Percentiles rank a stretch among this genome's conserved stretches.
Evolutionary conservation across 73 alveolate species (phyloP).

Genomic region (Paramecium tetraurelia): DNA sequence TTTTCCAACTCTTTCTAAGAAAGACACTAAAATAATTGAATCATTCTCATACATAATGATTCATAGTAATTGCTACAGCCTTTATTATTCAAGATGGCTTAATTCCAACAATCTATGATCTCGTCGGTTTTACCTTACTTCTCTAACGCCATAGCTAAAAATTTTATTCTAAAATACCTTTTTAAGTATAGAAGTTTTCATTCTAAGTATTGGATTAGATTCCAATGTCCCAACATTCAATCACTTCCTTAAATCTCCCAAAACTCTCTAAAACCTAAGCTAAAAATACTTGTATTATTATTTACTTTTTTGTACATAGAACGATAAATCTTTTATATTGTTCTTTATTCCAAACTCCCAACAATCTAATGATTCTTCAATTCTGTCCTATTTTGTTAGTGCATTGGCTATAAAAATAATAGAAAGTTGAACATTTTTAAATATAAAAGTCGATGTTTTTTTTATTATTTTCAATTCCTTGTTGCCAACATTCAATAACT

Average conservation of each 20-base stretch:
- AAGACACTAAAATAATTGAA: neutral
- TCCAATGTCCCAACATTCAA: neutral
- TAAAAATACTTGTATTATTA: neutral
- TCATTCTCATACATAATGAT: too few species aligned
- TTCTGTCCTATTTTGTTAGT: neutral
- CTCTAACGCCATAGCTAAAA: neutral
- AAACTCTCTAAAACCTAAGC: neutral
- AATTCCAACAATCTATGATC: neutral
- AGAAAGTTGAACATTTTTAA: neutral
- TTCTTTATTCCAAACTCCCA: neutral
- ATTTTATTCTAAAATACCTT: neutral
- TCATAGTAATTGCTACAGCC: too few species aligned
- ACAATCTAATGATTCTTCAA: neutral
- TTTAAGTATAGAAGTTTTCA: neutral
- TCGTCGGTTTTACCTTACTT: neutral
- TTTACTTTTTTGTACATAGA: neutral
- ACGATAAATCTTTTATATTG: neutral
- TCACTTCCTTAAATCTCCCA: neutral
- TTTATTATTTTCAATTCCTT: neutral
- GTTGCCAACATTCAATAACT: neutral
- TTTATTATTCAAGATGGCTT: neutral
- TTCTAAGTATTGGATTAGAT: neutral
- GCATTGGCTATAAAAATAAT: neutral
- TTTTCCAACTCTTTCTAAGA: neutral
- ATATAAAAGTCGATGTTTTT: neutral